Conservation (phyloP, 2,329 filamentous ascomycete genomes). For the Whalleya microplaca region DNA sequence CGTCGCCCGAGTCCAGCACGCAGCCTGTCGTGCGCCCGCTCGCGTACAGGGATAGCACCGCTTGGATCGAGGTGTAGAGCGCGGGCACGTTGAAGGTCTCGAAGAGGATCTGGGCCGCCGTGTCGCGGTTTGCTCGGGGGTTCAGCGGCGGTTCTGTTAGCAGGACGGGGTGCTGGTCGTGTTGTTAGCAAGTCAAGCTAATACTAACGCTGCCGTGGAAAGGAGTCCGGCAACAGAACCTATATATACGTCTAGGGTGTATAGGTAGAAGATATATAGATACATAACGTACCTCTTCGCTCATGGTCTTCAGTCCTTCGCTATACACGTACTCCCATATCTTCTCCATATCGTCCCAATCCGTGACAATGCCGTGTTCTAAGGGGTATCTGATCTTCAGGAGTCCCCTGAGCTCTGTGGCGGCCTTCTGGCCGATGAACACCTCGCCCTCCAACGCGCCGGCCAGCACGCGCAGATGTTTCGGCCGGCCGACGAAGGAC, state of each 20-base stretch:
- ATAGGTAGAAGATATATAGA: not conserved
- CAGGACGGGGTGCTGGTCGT: conserved; percentile 80
- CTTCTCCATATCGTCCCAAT: conserved; percentile 99
- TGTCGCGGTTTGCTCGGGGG: conserved; percentile 93
- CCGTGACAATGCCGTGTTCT: conserved; percentile 97
- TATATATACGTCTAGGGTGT: not conserved
- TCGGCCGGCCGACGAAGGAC: conserved; percentile 94
- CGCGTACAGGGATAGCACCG: conserved; percentile 92
- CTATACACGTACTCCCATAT: conserved; percentile 99
- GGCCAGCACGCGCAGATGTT: conserved; percentile 93
- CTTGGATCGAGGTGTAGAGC: conserved; percentile 95
- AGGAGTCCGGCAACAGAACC: not conserved
- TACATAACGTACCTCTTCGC: conserved; percentile 77
- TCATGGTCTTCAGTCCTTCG: conserved; percentile 93
- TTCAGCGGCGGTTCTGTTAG: conserved; percentile 96
- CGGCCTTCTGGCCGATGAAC: conserved; percentile 89
- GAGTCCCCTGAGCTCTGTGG: conserved; percentile 86
- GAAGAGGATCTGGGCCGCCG: conserved; percentile 94
- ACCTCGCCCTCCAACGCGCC: conserved; percentile 95
- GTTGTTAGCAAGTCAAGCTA: not conserved
- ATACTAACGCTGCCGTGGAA: conserved; percentile 14
- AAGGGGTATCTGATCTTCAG: conserved; percentile 95
- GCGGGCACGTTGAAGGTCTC: conserved; percentile 99
- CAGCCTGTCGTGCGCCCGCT: conserved; percentile 95
- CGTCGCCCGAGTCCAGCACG: conserved; percentile 92